Conservation (phyloP, 805 yeast genomes). For the Wickerhamiella azymoides region DNA sequence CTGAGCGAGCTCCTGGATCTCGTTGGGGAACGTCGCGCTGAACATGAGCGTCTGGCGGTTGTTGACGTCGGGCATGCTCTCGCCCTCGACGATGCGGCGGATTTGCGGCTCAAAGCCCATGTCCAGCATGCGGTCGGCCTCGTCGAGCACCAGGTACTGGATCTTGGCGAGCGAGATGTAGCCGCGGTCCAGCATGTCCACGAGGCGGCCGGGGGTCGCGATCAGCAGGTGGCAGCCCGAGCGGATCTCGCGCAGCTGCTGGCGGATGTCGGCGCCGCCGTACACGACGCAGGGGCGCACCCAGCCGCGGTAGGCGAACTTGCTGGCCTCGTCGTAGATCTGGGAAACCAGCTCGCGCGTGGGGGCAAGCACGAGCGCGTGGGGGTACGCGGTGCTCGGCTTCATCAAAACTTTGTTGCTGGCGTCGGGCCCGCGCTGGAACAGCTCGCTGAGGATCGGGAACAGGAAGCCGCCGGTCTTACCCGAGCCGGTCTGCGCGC, state of each 20-base stretch:
- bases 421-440: constrained; percentile 66
- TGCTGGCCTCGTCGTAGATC: constrained; percentile 89
- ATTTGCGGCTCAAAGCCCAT: constrained; percentile 99
- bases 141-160: constrained; percentile 89
- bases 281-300: constrained; percentile 90
- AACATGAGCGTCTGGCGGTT: constrained; percentile 96
- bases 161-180: constrained; percentile 77
- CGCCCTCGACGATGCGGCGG: constrained; percentile 92
- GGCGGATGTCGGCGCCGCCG: constrained; percentile 94
- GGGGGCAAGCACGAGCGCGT: constrained; percentile 92
- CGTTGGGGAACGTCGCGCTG: constrained; percentile 98
- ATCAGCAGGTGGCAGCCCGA: constrained; percentile 92
- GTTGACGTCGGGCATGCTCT: constrained; percentile 89
- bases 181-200: constrained; percentile 91
- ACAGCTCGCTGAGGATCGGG: constrained; percentile 91
- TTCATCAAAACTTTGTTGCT: constrained; percentile 30
- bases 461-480: constrained; percentile 99
- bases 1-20: constrained; percentile 91
- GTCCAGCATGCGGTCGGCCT: constrained; percentile 99
- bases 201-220: constrained; percentile 99
- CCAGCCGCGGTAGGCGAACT: constrained; percentile 97
- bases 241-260: constrained; percentile 76
- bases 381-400: constrained; percentile 66
- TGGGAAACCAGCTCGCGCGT: constrained; percentile 98
- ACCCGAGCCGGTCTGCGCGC: constrained; percentile 99